A percentile compares a stretch with the other conserved stretches of the same genome.
phyloP scores from a whole-genome alignment of 1,139 yeast genomes.

The Blastobotrys aristatus region DNA sequence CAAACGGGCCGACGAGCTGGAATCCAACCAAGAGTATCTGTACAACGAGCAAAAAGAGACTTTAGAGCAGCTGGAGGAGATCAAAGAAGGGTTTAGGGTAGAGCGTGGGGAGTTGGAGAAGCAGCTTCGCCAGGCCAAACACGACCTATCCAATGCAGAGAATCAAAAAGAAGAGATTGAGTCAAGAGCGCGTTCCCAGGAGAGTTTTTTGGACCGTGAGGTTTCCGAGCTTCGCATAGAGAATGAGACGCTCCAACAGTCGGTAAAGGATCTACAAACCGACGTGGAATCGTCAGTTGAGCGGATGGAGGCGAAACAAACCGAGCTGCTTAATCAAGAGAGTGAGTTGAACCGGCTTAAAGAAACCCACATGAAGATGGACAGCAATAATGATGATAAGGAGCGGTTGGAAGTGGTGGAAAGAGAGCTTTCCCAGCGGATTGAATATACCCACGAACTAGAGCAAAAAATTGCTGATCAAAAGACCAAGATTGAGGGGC shows the following conservation, averaged over 20 bases:
- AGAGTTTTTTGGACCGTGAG: conserved; percentile 15
- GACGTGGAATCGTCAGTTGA: conserved; percentile 18
- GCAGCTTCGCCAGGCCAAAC: conserved; percentile 17
- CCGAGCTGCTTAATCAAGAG: conserved; percentile 38
- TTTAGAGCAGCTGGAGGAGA: conserved; percentile 30
- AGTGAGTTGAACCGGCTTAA: conserved; percentile 21
- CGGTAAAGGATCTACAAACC: conserved; percentile 18
- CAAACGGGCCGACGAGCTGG: conserved; percentile 32
- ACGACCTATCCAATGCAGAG: conserved; percentile 14
- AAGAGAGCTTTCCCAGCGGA: conserved; percentile 52
- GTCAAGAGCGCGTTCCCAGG: conserved; percentile 15
- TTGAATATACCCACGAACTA: conserved; percentile 51
- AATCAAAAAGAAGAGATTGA: conserved; percentile 20
- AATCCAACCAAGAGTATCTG: conserved; percentile 40
- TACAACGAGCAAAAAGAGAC: conserved; percentile 39
- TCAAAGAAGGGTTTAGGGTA: conserved; percentile 28
- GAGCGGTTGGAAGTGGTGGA: conserved; percentile 29
- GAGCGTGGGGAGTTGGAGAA: conserved; percentile 26
- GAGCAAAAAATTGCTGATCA: conserved; percentile 49
- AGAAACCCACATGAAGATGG: conserved; percentile 15
- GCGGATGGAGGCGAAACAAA: conserved; percentile 26
- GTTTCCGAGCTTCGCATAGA: conserved; percentile 19
- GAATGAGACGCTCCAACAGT: conserved; percentile 16
- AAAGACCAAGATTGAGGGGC: conserved; percentile 42
- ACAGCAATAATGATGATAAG: conserved; percentile 32